Conservation (phyloP, 2,329 filamentous ascomycete genomes). For the Colletotrichum sp. region DNA sequence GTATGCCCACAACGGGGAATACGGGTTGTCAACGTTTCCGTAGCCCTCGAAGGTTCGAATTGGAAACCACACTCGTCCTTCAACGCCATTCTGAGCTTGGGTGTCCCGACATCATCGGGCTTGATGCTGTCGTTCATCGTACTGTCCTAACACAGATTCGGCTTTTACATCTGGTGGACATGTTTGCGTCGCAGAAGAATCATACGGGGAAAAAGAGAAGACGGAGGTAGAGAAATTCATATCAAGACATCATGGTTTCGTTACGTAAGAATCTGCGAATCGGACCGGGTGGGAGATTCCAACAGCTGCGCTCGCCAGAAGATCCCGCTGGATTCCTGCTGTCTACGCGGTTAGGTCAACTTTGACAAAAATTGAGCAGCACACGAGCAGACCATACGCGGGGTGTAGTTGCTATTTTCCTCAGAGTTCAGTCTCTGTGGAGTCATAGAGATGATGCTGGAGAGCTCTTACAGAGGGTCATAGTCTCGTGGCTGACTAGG, state of each 20-base stretch:
- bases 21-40: accelerated
- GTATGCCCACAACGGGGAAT: not conserved
- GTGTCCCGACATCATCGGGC: not conserved
- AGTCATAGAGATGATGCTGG: not conserved
- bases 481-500: not conserved
- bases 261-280: not conserved
- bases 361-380: not conserved
- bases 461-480: not conserved
- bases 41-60: accelerated
- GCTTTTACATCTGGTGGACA: not conserved
- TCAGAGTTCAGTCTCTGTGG: accelerated
- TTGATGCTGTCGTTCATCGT: not conserved
- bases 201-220: not conserved
- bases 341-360: not conserved
- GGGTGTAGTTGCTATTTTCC: not conserved
- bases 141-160: not conserved
- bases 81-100: accelerated
- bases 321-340: not conserved
- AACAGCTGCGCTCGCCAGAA: not conserved
- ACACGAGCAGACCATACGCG: accelerated
- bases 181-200: not conserved
- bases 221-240: not conserved
- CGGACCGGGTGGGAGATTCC: accelerated
- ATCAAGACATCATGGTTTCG: not conserved
- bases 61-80: accelerated